Percentiles rank a stretch among this genome's conserved stretches.
These are phyloP conservation scores for Pyrenophora teres DNA, from an alignment of 2,329 filamentous ascomycete species.

Conservation along the genomic window DNA sequence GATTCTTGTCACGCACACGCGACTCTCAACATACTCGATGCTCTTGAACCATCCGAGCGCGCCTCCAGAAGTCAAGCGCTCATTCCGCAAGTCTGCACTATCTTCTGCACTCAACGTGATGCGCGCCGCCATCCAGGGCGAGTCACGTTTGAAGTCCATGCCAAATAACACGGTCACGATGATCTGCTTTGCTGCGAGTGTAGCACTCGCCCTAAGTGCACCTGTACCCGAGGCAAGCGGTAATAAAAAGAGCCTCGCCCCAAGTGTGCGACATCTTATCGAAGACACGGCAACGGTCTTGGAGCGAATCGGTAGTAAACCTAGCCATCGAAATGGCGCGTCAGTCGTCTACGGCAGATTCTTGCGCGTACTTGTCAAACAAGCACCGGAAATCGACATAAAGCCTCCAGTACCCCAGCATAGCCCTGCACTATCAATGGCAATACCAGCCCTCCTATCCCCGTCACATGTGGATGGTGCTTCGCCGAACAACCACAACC, in stretches of 20 bases:
- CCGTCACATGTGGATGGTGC: constrained; percentile 6
- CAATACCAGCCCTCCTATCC: constrained; percentile 15
- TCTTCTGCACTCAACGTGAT: constrained; percentile 76
- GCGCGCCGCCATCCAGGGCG: constrained; percentile 73
- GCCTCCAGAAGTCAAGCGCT: constrained; percentile 70
- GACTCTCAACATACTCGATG: constrained; percentile 73
- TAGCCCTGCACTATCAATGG: constrained; percentile 13
- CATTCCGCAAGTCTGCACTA: constrained; percentile 72
- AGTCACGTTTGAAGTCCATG: constrained; percentile 72
- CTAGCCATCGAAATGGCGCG: constrained; percentile 68
- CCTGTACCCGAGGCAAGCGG: constrained; percentile 28
- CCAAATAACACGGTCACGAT: constrained; percentile 79
- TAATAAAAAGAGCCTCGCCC: constrained; percentile 36
- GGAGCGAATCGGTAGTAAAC: constrained; percentile 69
- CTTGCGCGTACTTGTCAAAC: constrained; percentile 52
- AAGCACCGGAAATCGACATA: constrained; percentile 29
- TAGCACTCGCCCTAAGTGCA: constrained; percentile 57
- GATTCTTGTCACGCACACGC: constrained; percentile 72
- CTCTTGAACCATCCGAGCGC: constrained; percentile 77
- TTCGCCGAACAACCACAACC: constrained; percentile 8
- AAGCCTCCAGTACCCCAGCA: background rate
- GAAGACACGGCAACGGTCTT: constrained; percentile 71
- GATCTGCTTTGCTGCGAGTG: constrained; percentile 68
- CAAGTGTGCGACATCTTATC: constrained; percentile 49
- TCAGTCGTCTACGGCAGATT: constrained; percentile 65